Base-by-base conservation (phyloP, 2,329 filamentous ascomycete genomes). In the Diplodia seriata region DNA sequence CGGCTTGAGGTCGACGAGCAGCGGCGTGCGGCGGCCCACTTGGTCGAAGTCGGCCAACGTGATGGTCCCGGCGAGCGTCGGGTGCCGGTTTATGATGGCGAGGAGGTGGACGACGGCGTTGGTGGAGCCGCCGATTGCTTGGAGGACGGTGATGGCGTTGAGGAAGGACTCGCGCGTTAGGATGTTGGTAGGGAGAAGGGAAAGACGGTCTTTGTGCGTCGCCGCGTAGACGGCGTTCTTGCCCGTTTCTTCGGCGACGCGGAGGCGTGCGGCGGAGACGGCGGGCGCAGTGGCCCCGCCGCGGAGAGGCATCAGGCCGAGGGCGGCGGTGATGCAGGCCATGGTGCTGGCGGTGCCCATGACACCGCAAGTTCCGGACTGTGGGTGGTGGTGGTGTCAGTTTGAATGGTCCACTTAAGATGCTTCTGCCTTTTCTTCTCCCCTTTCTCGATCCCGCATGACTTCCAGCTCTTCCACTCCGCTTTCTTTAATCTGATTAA, bases 1-100 rank as follows among this genome's bases (percentile, higher is more conserved):
- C 0, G 94, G 94, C 0, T 92, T 91, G 18, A 97, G 85, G 76
- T 97, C 90, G 3, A 93, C 92, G 54, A 97, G 87, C 78, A 92
- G 92, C 0, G 93, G 92, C 0, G 92, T 91, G 76, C 90, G 90
- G 79, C 93, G 85, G 75, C 89, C 91, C 59, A 92, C 89, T 68
- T 90, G 85, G 76, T 93, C 90, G 72, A 97, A 84, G 75, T 95
- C 92, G 75, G 94, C 91, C 36, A 96, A 82, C 0, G 88, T 90
- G 33, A 97, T 83, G 0, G 91, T 91, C 76, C 90, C 89, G 61
- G 92, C 91, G 3, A 85, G 69, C 1, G 76, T 71, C 0, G 85
- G 84, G 69, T 86, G 84, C 4, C 85, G 77, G 65, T 85, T 85
- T 18, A 80, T 74, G 66, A 82, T 82, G 2, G 81, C 81, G 73